Base-by-base conservation (phyloP, 2,329 filamentous ascomycete species). In the Diaporthe velutina region DNA sequence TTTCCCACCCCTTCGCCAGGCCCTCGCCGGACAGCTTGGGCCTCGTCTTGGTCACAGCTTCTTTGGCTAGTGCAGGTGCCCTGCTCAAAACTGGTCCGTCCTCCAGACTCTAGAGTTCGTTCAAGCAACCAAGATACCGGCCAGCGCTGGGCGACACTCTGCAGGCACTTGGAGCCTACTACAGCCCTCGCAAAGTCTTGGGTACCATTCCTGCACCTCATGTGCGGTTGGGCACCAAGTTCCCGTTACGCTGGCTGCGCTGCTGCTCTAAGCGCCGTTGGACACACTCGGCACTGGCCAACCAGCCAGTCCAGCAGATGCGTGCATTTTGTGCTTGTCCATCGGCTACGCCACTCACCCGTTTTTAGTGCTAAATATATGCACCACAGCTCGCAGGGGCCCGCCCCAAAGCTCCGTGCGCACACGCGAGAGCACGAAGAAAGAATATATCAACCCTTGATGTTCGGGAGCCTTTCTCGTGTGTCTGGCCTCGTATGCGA, bases 211-310 rank as follows among this genome's bases (percentile, higher is more conserved):
- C 55, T 64, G 54, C 72, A 54, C 40, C 30, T 45, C 50, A n/a
- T 60, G 19, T 48, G 40, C 48, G 28, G 54, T 74, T 71, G 66
- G 72, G 72, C 72, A 74, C 42, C 64, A 91, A 74, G 66, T 71
- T 57, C 35, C 54, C 38, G 33, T 71, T 60, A 68, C 48, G 64
- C 64, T 54, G 61, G 33, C 64, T 60, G 54, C 48, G 64, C 64
- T 54, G 61, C 64, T 50, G 28, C 61, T 66, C 61, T 68, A 68
- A 68, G 64, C 64, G 64, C 64, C 64, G 48, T 68, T 40, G 64
- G 48, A 68, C 61, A 40, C n/a, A 33, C 64, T 40, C 64, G 64
- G 64, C 64, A 54, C 33, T 48, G 30, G 48, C 48, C 45, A 67
- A 28, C 45, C 64, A 67, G 48, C 64, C 35, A 22, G 25, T 57